Conservation (phyloP, 2,329 filamentous ascomycete species). For the Pseudogymnoascus pannorum region DNA sequence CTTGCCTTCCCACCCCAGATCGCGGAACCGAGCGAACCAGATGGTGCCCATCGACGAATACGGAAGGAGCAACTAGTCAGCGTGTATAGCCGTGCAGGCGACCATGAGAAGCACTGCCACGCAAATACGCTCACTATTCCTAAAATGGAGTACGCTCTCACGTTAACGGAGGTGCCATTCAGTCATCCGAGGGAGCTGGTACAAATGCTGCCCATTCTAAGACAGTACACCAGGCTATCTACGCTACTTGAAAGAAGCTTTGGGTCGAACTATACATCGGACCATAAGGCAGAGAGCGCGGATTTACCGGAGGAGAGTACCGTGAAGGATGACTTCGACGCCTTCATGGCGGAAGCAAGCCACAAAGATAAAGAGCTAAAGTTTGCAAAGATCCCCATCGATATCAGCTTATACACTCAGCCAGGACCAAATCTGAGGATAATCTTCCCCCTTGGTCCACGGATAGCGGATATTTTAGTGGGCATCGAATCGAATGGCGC, state of each 20-base stretch:
- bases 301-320: constrained; percentile 15
- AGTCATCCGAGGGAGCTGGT: constrained; percentile 71
- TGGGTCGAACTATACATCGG: constrained; percentile 21
- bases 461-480: constrained; percentile 26
- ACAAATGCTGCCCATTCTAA: constrained; percentile 62
- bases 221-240: constrained; percentile 68
- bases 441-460: constrained; percentile 23
- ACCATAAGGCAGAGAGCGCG: background rate
- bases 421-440: constrained; percentile 23
- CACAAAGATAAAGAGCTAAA: background rate
- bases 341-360: constrained; percentile 21
- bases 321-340: constrained; percentile 23
- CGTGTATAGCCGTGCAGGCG: background rate
- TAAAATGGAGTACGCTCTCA: constrained; percentile 64
- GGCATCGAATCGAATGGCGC: constrained; percentile 25
- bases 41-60: background rate
- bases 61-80: background rate
- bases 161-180: constrained; percentile 63
- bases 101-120: constrained; percentile 24
- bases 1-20: constrained; percentile 45
- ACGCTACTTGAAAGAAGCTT: constrained; percentile 58
- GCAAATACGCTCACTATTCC: constrained; percentile 60
- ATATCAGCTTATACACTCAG: constrained; percentile 25
- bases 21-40: constrained; percentile 18
- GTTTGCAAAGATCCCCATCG: constrained; percentile 16